Conservation (phyloP, 306 rosid genomes). For the Begonia masoniana region DNA sequence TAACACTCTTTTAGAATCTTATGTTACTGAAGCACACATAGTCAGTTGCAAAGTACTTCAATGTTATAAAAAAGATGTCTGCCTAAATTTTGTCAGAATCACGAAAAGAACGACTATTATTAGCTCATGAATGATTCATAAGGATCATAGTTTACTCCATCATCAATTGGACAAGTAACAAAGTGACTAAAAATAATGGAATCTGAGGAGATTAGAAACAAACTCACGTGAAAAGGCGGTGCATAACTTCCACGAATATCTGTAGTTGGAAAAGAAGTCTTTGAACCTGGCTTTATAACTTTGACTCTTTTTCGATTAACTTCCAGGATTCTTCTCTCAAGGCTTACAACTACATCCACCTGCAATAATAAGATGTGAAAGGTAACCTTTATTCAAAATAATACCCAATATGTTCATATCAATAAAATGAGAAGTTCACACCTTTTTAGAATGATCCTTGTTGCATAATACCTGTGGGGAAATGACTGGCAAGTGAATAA, state of each 20-base stretch:
- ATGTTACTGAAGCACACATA: too few species aligned
- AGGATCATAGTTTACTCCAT: too few species aligned
- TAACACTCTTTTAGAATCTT: too few species aligned
- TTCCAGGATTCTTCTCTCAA: conserved; percentile 77
- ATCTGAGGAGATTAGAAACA: conserved; percentile 1
- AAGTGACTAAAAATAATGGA: background rate
- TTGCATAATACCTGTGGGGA: conserved; percentile 64
- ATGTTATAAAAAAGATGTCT: too few species aligned
- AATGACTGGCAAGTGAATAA: conserved; percentile 4
- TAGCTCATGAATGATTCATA: too few species aligned
- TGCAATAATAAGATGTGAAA: conserved; percentile 14
- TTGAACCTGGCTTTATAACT: conserved; percentile 93
- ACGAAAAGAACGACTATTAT: too few species aligned
- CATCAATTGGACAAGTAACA: too few species aligned
- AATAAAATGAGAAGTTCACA: conserved; percentile 12
- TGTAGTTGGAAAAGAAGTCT: conserved; percentile 82
- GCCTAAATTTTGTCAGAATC: too few species aligned
- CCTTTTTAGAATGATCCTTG: conserved; percentile 80
- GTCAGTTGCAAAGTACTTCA: too few species aligned
- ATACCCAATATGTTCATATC: conserved; percentile 1
- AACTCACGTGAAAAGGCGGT: conserved; percentile 94
- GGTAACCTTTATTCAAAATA: background rate
- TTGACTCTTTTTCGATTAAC: conserved; percentile 73
- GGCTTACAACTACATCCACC: conserved; percentile 55
- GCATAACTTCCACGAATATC: conserved; percentile 89